Evolutionary conservation across 2,329 filamentous ascomycete genomes (phyloP).

Genomic region (Cladorrhinum sp.): DNA sequence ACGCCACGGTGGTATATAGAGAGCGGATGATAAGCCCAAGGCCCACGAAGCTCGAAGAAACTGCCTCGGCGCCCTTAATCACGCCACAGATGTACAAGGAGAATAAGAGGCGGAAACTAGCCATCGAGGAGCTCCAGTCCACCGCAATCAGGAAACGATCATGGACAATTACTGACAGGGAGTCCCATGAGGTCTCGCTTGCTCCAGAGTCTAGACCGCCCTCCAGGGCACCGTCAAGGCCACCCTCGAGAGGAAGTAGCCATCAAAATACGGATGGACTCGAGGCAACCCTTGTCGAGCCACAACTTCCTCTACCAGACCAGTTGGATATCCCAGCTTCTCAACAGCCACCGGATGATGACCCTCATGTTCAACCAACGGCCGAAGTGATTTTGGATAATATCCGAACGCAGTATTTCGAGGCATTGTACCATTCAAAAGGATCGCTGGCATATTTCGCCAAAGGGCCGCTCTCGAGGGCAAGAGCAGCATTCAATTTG

Average conservation of each 20-base stretch:
- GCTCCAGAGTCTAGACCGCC: constrained; percentile 7
- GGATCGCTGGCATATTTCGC: constrained; percentile 80
- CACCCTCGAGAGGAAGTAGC: neutral
- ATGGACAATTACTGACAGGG: constrained; percentile 39
- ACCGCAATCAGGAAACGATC: constrained; percentile 52
- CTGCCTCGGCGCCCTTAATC: constrained; percentile 32
- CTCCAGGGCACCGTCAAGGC: constrained; percentile 2
- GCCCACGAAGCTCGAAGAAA: constrained; percentile 11
- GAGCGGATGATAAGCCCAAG: constrained; percentile 30
- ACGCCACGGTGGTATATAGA: constrained; percentile 47
- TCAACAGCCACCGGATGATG: constrained; percentile 18
- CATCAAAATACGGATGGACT: neutral
- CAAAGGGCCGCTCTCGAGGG: constrained; percentile 75
- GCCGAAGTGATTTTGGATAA: constrained; percentile 55
- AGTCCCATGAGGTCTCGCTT: constrained; percentile 20
- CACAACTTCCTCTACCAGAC: neutral
- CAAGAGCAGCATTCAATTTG: constrained; percentile 66
- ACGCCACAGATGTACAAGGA: constrained; percentile 48
- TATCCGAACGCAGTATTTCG: constrained; percentile 57
- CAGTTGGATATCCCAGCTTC: neutral
- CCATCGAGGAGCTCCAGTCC: constrained; percentile 62
- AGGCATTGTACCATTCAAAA: constrained; percentile 61
- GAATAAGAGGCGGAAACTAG: constrained; percentile 53
- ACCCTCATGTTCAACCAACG: constrained; percentile 37
- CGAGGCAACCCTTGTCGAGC: neutral